Base-by-base conservation (phyloP, 345 rosid species). In the Firmiana major region DNA sequence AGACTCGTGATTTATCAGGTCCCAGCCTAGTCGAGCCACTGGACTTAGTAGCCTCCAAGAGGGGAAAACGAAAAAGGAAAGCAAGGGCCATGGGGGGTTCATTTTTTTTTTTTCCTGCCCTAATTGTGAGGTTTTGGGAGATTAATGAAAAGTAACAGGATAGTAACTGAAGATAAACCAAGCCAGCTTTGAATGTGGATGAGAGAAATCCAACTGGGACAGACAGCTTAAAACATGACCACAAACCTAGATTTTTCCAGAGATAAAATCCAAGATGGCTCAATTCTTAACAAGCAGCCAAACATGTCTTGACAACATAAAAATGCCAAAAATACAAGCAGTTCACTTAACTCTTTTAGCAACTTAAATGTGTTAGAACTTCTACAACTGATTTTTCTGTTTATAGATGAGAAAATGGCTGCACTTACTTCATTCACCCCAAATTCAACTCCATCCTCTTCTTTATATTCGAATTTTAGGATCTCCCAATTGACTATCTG, bases 221-320 rank as follows among this genome's bases (percentile, higher is more conserved):
- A 51, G 67, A 16, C 48, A 21, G 17, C 68, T 9, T 11, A 1
- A 10, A 77, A 83, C 69, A 80, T 53, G 79, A 74, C 92, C 96
- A 91, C 96, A 89, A 80, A 77, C 79, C 76, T 40, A 76, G 93
- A 88, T 77, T 89, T 89, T 81, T 55, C 19, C 66, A 71, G 38
- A 79, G 78, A 83, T 36, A 78, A 76, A 78, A 36, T 79, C 91
- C 63, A 38, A 67, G 55, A 43, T 17, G 34, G 45, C 53, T 11
- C 36, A 13, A 28, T 43, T 59, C 70, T 58, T 5, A 10, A 24
- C 26, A 31, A 57, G 0, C 21, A 45, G 31, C 55, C 73, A 31
- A 9, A 59, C 49, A 21, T 58, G 58, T 63, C 34, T 12, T 73
- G 75, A 57, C 24, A 63, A 54, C 68, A 55, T 40, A 7, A 74